phyloP scores from a whole-genome alignment of 1,139 yeast species.

The Kodamaea alishanica region DNA sequence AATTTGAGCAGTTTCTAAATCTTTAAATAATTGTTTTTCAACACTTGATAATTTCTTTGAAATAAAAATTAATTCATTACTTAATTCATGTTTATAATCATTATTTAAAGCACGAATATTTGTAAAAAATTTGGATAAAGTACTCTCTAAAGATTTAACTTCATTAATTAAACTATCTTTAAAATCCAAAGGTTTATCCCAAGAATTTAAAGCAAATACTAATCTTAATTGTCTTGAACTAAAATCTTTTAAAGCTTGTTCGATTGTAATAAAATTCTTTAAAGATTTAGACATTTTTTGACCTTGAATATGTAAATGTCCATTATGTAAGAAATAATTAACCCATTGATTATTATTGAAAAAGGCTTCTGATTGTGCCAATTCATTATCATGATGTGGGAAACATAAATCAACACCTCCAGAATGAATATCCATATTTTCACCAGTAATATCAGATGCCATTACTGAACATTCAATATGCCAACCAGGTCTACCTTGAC shows the following conservation, averaged over 20 bases:
- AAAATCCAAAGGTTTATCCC: conserved; percentile 93
- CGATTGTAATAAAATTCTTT: conserved; percentile 91
- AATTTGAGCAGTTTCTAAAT: conserved; percentile 52
- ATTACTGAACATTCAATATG: conserved; percentile 98
- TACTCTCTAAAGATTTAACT: conserved; percentile 69
- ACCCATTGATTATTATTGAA: conserved; percentile 92
- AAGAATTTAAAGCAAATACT: conserved; percentile 84
- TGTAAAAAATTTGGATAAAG: conserved; percentile 77
- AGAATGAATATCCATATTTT: conserved; percentile 86
- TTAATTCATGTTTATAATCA: conserved; percentile 54
- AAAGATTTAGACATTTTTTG: conserved; percentile 96
- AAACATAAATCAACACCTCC: conserved; percentile 97
- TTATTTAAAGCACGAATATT: conserved; percentile 72
- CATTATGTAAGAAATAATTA: conserved; percentile 92
- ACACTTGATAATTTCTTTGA: conserved; percentile 49
- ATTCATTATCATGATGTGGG: conserved; percentile 99
- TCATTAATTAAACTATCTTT: conserved; percentile 76
- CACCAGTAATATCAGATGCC: conserved; percentile 89
- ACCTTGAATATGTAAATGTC: conserved; percentile 96
- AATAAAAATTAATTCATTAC: conserved; percentile 40
- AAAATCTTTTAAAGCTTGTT: conserved; percentile 74
- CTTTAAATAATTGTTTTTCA: conserved; percentile 56
- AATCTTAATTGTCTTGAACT: conserved; percentile 80
- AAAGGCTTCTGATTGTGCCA: conserved; percentile 95
- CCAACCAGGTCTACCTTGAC: conserved; percentile 99